Evolutionary conservation across 495 filamentous ascomycete species (phyloP).

Genomic region (Rusavskia elegans): DNA sequence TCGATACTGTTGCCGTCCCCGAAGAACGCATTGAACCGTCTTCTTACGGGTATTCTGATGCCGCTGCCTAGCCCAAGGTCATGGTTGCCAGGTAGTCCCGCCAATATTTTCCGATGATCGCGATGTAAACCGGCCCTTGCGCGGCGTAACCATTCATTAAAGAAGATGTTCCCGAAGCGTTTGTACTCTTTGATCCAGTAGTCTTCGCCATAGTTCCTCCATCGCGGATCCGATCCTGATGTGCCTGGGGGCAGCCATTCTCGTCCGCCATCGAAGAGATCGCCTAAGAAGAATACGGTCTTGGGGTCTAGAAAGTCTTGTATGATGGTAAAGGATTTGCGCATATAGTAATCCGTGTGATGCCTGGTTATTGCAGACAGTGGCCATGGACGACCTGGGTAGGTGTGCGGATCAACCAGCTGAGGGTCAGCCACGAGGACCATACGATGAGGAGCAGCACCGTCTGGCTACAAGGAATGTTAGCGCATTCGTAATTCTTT

Average conservation of each 20-base stretch:
- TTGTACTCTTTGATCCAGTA: conserved; percentile 76
- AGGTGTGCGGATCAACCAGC: conserved; percentile 90
- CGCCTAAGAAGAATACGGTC: conserved; percentile 78
- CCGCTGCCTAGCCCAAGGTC: conserved; percentile 87
- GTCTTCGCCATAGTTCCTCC: conserved; percentile 54
- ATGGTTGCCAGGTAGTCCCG: conserved; percentile 84
- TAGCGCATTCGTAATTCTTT: neutral
- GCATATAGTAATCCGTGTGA: conserved; percentile 80
- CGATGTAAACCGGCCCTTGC: conserved; percentile 1
- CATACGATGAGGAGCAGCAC: conserved; percentile 68
- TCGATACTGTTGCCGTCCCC: conserved; percentile 78
- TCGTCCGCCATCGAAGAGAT: conserved; percentile 90
- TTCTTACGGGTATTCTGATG: conserved; percentile 60
- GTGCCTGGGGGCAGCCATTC: conserved; percentile 60
- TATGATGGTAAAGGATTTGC: conserved; percentile 57
- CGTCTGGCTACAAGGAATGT: conserved; percentile 39
- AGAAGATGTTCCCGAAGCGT: conserved; percentile 67
- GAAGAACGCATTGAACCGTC: conserved; percentile 78
- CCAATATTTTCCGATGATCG: conserved; percentile 47
- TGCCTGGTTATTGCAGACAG: conserved; percentile 60
- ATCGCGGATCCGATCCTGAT: conserved; percentile 49
- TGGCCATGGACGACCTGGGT: conserved; percentile 85
- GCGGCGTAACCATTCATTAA: conserved; percentile 37
- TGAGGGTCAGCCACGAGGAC: conserved; percentile 93
- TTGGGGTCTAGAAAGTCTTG: conserved; percentile 59